A percentile compares a stretch with the other conserved stretches of the same genome.
phyloP scores from a whole-genome alignment of 2,329 filamentous ascomycete species.

The Curvularia hawaiiensis region DNA sequence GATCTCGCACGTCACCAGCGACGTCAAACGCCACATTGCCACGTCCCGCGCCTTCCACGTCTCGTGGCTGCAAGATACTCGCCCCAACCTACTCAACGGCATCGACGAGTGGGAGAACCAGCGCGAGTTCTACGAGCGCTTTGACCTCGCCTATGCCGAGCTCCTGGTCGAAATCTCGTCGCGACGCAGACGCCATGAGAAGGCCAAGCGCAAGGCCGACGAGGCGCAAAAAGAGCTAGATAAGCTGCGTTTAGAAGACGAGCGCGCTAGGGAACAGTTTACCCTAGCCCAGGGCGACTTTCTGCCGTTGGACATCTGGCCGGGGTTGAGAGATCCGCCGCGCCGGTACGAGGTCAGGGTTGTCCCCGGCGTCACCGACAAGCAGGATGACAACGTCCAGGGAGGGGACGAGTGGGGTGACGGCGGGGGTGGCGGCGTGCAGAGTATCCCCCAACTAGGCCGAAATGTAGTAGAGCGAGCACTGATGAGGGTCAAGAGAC shows the following conservation, averaged over 20 bases:
- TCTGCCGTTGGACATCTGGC: constrained; percentile 87
- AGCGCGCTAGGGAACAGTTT: constrained; percentile 76
- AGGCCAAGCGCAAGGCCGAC: constrained; percentile 73
- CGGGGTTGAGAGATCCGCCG: constrained; percentile 55
- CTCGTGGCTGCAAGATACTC: constrained; percentile 73
- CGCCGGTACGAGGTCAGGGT: constrained; percentile 42
- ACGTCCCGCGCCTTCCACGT: constrained; percentile 67
- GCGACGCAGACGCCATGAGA: constrained; percentile 72
- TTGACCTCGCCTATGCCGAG: constrained; percentile 81
- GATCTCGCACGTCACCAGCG: constrained; percentile 69
- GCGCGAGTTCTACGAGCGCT: constrained; percentile 83
- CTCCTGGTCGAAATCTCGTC: constrained; percentile 84
- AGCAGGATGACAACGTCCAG: constrained; percentile 21
- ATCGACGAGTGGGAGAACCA: constrained; percentile 78
- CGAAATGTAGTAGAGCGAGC: constrained; percentile 45
- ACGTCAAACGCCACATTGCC: constrained; percentile 68
- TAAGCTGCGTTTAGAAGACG: constrained; percentile 73
- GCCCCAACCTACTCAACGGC: constrained; percentile 68
- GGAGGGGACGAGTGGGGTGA: constrained; percentile 19
- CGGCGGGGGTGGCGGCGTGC: constrained; percentile 17
- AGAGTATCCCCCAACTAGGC: constrained; percentile 44
- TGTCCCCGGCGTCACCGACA: constrained; percentile 20
- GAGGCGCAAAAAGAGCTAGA: constrained; percentile 80
- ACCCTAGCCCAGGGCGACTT: constrained; percentile 82
- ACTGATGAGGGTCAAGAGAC: constrained; percentile 42